Evolutionary conservation across 2,329 filamentous ascomycete species (phyloP).

Genomic region (Metarhizium rileyi): DNA sequence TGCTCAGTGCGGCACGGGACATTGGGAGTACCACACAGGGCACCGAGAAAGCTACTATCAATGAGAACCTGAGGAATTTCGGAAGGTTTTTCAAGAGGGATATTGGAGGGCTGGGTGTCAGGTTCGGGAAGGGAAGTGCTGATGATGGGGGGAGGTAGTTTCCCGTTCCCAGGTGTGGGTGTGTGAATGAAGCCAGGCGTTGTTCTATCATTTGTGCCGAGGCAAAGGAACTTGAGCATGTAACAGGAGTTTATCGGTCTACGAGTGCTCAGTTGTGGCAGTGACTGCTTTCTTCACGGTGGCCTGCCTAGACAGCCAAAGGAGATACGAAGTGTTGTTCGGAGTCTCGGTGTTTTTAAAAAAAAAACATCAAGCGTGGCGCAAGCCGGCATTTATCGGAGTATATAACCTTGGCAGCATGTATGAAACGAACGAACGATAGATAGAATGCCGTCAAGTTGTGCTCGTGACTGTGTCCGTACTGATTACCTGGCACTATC

Average conservation of each 20-base stretch:
- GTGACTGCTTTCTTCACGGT: not conserved
- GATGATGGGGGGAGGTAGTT: constrained; percentile 12
- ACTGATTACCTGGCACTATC: too few species aligned
- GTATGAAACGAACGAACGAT: too few species aligned
- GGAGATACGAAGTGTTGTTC: not conserved
- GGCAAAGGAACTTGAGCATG: too few species aligned
- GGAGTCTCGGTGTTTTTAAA: not conserved
- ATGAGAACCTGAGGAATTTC: constrained; percentile 91
- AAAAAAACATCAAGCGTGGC: too few species aligned
- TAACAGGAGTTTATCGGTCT: too few species aligned
- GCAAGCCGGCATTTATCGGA: too few species aligned
- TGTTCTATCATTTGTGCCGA: too few species aligned
- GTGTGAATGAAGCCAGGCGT: not conserved
- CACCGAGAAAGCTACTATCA: constrained; percentile 60
- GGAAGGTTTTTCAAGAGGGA: constrained; percentile 93
- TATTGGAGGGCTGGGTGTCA: constrained; percentile 63
- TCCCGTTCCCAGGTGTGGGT: not conserved
- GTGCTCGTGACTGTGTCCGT: too few species aligned
- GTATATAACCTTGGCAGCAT: too few species aligned
- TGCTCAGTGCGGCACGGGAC: constrained; percentile 81
- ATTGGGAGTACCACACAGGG: constrained; percentile 52
- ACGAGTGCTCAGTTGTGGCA: not conserved
- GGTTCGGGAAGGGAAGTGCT: constrained; percentile 57
- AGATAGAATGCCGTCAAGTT: too few species aligned
- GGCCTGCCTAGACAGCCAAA: not conserved